A percentile compares a stretch with the other conserved stretches of the same genome.
These are phyloP conservation scores for Yamagishiella unicocca DNA, from an alignment of 139 green algal species.

Conservation along the genomic window DNA sequence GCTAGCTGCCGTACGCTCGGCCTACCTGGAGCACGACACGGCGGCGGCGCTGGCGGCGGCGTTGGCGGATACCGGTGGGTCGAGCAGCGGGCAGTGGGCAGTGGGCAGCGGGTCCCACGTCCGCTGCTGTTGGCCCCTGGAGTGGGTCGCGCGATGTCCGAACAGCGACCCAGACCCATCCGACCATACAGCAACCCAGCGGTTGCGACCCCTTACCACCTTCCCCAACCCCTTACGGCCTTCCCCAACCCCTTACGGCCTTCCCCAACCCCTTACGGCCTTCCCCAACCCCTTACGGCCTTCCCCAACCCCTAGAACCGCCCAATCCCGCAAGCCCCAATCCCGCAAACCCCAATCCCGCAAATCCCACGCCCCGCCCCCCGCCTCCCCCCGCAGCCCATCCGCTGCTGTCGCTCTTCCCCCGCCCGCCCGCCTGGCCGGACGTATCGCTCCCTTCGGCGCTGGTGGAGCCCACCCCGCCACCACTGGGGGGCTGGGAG, in stretches of 20 bases:
- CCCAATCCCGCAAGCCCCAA: too few species aligned
- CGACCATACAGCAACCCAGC: too few species aligned
- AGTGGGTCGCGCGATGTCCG: not conserved
- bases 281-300: not conserved
- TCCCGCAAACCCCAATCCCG: not conserved
- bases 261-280: not conserved
- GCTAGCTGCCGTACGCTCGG: constrained; percentile 5
- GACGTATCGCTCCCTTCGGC: constrained; percentile 14
- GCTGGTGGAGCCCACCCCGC: constrained; percentile 29
- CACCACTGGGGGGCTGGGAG: not conserved
- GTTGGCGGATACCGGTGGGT: constrained; percentile 15
- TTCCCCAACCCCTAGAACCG: not conserved
- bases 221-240: not conserved
- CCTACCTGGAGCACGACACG: constrained; percentile 26
- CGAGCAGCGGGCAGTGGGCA: not conserved
- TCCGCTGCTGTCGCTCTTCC: constrained; percentile 20
- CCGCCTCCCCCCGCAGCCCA: not conserved
- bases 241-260: not conserved
- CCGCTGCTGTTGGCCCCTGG: not conserved
- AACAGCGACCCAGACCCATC: not conserved
- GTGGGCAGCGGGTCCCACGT: not conserved
- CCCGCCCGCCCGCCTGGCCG: constrained; percentile 2
- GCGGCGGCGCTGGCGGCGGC: not conserved
- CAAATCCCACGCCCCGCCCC: not conserved
- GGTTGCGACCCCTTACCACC: not conserved